phyloP scores from a whole-genome alignment of 176 grass and related monocot genomes.

The Raddia distichophylla region DNA sequence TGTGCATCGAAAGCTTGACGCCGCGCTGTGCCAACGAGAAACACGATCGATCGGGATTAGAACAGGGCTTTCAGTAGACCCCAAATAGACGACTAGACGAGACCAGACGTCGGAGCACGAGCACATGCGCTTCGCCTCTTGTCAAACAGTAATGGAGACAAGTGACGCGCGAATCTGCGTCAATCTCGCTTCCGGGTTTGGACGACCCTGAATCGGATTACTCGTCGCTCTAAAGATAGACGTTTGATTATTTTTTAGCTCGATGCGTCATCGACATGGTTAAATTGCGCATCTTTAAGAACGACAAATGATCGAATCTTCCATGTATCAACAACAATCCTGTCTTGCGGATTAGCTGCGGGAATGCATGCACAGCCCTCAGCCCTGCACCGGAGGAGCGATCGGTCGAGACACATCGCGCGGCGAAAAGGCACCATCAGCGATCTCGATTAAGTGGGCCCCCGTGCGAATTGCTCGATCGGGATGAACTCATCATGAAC shows the following conservation, averaged over 20 bases:
- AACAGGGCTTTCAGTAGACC: not conserved
- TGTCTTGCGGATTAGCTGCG: not conserved
- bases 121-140: not conserved
- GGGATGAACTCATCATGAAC: not conserved
- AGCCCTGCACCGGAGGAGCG: not conserved
- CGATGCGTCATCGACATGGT: too few relatives aligned
- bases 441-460: not conserved
- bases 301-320: too few relatives aligned
- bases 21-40: not conserved
- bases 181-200: not conserved
- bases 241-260: too few relatives aligned
- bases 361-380: not conserved
- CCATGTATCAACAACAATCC: too few relatives aligned
- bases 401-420: not conserved
- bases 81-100: not conserved
- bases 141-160: constrained; percentile 9
- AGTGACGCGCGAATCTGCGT: not conserved
- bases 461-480: not conserved
- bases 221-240: too few relatives aligned
- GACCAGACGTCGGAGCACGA: not conserved
- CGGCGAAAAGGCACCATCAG: not conserved
- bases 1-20: not conserved
- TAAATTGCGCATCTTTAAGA: too few relatives aligned
- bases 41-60: not conserved
- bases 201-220: not conserved